Evolutionary conservation across 306 rosid genomes (phyloP), one percentile per base, ranked within the genome.

Genomic region (Fragaria vesca): DNA sequence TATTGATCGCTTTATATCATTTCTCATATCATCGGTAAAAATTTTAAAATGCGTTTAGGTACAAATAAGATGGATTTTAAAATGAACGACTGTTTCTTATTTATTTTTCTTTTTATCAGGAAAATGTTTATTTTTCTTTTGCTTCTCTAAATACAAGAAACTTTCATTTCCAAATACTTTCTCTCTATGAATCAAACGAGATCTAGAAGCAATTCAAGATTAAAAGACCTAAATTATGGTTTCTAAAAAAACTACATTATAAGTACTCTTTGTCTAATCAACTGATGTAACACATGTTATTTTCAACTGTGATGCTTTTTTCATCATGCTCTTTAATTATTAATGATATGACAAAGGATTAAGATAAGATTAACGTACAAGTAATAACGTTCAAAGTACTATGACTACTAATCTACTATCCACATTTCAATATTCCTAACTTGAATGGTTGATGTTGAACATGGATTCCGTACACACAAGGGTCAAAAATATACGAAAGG

Each of bases 401-500:
- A 38, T 71, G 26, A 24, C 45, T 12, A 30, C n/a, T n/a, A n/a
- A n/a, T n/a, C n/a, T n/a, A n/a, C 34, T 16, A 38, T 71, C 43
- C 38, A 54, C 16, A 36, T 47, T 42, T 72, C 36, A 75, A 77
- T 77, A 36, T 52, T 71, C 60, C 24, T 24, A 70, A 68, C 40
- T 86, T 81, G 87, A 89, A 86, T 12, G 68, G 58, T 24, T 30
- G 43, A 34, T 9, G 75, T 45, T 51, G 69, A 77, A 71, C 90
- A 83, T 80, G 55, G 65, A 72, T 24, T 69, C 84, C 92, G 92
- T 89, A 86, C 86, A 57, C 26, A 65, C 9, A 15, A 34, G 1
- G 10, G 85, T 68, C 80, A 78, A 74, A 38, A 67, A 57, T 18
- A 60, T 42, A 72, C 87, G 51, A 42, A 76, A 54, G 21, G 74